A percentile compares a stretch with the other conserved stretches of the same genome.
Conservation (phyloP, 1,284 basidiomycete genomes). For the Volvariella surrecta region DNA sequence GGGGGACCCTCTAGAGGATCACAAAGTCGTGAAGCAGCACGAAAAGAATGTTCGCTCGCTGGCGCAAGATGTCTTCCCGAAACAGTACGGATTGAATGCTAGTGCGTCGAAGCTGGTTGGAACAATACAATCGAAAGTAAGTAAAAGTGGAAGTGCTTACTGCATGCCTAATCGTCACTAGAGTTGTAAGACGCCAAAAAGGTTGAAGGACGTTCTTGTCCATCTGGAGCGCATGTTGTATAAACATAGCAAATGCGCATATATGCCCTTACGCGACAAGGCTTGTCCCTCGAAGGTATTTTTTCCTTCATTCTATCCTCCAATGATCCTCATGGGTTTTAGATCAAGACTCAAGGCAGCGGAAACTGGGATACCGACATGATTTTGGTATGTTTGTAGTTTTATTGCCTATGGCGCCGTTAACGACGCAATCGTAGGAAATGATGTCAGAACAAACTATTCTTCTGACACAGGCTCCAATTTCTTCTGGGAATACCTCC, state of each 20-base stretch:
- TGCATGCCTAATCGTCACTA: background rate
- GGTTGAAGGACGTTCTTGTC: conserved; percentile 47
- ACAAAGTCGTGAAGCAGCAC: conserved; percentile 18
- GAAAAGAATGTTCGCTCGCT: conserved; percentile 50
- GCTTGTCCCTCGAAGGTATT: conserved; percentile 70
- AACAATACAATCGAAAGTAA: too few relatives aligned
- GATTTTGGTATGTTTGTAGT: conserved; percentile 38
- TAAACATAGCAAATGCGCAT: conserved; percentile 65
- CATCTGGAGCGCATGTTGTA: conserved; percentile 57
- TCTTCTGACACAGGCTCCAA: conserved; percentile 33
- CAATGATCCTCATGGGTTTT: conserved; percentile 2
- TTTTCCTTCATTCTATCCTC: conserved; percentile 1
- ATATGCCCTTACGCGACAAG: conserved; percentile 54
- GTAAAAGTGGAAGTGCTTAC: too few relatives aligned
- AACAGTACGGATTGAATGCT: conserved; percentile 62
- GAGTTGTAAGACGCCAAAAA: conserved; percentile 56
- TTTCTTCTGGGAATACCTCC: conserved; percentile 35
- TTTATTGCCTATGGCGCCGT: conserved; percentile 1
- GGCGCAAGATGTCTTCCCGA: conserved; percentile 78
- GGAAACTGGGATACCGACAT: conserved; percentile 40
- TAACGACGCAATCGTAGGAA: conserved; percentile 35
- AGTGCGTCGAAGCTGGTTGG: too few relatives aligned
- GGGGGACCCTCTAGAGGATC: conserved; percentile 25
- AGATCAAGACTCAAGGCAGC: conserved; percentile 25
- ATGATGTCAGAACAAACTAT: conserved; percentile 64